Percentiles rank a stretch among this genome's conserved stretches.
phyloP scores from a whole-genome alignment of 495 filamentous ascomycete genomes.

The Evernia prunastri region DNA sequence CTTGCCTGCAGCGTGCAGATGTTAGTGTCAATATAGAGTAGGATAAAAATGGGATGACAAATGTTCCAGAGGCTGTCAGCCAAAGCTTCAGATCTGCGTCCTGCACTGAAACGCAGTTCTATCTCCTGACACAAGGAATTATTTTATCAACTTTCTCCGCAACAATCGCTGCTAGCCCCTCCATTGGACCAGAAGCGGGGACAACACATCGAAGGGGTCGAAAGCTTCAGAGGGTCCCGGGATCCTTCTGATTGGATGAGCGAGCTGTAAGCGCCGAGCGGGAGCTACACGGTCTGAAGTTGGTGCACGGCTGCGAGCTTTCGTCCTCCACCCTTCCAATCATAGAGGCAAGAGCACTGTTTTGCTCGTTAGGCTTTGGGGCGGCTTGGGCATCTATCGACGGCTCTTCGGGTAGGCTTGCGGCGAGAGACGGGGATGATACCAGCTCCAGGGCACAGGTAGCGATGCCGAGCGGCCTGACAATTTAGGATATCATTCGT shows the following conservation, averaged over 20 bases:
- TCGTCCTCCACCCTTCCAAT: neutral
- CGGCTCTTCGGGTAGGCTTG: slow-evolving; percentile 8
- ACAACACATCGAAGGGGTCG: slow-evolving; percentile 11
- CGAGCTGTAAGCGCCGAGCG: slow-evolving; percentile 2
- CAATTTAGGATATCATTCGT: neutral
- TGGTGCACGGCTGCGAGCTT: neutral
- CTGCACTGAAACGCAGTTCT: slow-evolving; percentile 2
- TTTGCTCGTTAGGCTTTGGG: neutral
- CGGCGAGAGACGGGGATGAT: neutral
- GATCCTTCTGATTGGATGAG: neutral
- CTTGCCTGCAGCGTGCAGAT: slow-evolving; percentile 13
- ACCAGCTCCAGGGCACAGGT: slow-evolving; percentile 3
- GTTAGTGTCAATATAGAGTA: neutral
- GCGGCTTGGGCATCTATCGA: neutral
- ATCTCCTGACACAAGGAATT: slow-evolving; percentile 13
- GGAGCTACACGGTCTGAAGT: neutral
- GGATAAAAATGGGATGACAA: neutral
- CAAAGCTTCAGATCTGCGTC: slow-evolving; percentile 1
- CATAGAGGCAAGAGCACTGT: neutral
- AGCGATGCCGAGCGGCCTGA: slow-evolving; percentile 2
- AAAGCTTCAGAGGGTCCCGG: neutral
- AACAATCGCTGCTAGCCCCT: slow-evolving; percentile 6
- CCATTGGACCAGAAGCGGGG: slow-evolving; percentile 8
- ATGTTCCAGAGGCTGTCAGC: neutral
- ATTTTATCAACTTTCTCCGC: slow-evolving; percentile 4